Evolutionary conservation across 257 asterid genomes (phyloP), one percentile per base, ranked within the genome.

Genomic region (Craterostigma plantagineum): DNA sequence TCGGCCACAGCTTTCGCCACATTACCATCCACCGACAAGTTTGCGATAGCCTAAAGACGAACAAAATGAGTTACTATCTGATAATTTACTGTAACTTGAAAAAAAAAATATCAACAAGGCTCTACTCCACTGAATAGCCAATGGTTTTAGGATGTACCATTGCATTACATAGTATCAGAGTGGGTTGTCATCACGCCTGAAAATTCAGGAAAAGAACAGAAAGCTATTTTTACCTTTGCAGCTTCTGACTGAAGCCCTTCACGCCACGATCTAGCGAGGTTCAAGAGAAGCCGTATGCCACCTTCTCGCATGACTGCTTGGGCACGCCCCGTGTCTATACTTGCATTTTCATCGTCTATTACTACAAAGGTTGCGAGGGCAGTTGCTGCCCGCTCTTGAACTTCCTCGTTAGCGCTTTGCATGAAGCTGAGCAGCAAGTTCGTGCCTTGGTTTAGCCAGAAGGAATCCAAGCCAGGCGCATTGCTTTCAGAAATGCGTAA

Each of bases 1-100:
- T 85, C 96, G 0, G 92, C 86, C 70, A 85, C 92, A 53, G 81
- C 68, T 66, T 85, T 81, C 10, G 93, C 96, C 45, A 77, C 93
- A 35, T 75, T 85, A 54, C 77, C 64, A 60, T 85, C 73, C 56
- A 74, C 77, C 2, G 92, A 74, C 49, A 85, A 64, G 63, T 75
- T 75, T 44, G 91, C 86, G 33, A 85, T 70, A 46, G 96, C 96
- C 96, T 85, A 52, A 47, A 52, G 46, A 48, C 34, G 53, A 56
- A 51, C 55, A 36, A 50, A 40, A 23, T 6, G 30, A 23, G 30
- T 23, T 23, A 23, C 30, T 23, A 6, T 23, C n/a, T 23, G 30
- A 23, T 2, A 23, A 23, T 23, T 23, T 23, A n/a, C n/a, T 23
- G 4, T 6, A 2, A 23, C 30, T 2, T 23, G 2, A 23, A 23